A percentile compares a stretch with the other conserved stretches of the same genome.
Conservation (phyloP, 164 flowering plant species). For the Magnolia officinalis region DNA sequence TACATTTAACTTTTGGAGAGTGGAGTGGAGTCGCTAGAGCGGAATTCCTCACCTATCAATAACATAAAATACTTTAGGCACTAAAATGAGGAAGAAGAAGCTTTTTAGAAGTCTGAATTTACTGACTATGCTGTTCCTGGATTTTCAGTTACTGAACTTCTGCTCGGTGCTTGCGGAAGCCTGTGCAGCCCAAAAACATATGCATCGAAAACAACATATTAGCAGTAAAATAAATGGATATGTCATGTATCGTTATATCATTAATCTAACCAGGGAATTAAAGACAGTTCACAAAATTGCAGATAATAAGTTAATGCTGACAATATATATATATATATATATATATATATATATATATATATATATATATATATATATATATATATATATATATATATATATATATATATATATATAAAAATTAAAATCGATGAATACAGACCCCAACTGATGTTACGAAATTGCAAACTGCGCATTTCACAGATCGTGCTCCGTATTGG, state of each 20-base stretch:
- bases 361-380: neutral
- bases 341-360: too few relatives aligned
- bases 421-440: constrained; percentile 19
- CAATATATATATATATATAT: too few relatives aligned
- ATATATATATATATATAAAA: neutral
- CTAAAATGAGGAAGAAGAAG: constrained; percentile 12
- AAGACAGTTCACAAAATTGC: too few relatives aligned
- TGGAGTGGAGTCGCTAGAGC: neutral
- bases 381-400: neutral
- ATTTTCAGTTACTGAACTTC: constrained; percentile 51
- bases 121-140: neutral
- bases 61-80: neutral
- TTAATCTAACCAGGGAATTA: neutral
- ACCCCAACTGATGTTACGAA: constrained; percentile 87
- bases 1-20: constrained; percentile 21
- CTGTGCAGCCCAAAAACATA: constrained; percentile 30
- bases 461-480: constrained; percentile 91
- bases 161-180: constrained; percentile 70
- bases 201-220: neutral
- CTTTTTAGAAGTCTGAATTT: neutral
- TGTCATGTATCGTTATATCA: neutral
- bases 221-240: neutral
- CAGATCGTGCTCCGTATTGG: constrained; percentile 90
- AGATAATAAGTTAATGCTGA: neutral
- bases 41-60: neutral